Percentiles rank a stretch among this genome's conserved stretches.
phyloP scores from a whole-genome alignment of 176 grass and related monocot genomes.

The Themeda triandra region DNA sequence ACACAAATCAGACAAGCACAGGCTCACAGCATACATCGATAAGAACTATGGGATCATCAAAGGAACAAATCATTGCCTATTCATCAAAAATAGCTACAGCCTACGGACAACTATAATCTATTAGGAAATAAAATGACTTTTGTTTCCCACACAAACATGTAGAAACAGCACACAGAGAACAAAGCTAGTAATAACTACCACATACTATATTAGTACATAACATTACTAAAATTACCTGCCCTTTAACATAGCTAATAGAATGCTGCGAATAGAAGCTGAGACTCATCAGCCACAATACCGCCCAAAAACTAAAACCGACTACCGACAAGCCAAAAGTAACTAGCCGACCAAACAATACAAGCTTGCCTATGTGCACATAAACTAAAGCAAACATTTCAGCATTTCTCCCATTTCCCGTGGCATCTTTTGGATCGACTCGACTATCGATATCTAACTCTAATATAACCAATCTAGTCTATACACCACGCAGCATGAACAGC shows the following conservation, averaged over 20 bases:
- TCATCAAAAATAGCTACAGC: neutral
- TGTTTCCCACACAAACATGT: neutral
- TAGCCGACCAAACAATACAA: neutral
- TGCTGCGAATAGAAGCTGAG: neutral
- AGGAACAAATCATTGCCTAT: neutral
- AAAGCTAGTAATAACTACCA: neutral
- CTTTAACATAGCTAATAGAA: neutral
- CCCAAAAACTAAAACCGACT: neutral
- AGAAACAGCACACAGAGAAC: neutral
- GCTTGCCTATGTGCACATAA: neutral
- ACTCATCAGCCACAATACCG: neutral
- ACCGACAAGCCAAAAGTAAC: neutral
- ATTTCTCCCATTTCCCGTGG: neutral
- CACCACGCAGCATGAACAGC: neutral
- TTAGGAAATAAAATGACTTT: neutral
- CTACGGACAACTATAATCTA: neutral
- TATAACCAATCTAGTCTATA: neutral
- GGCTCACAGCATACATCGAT: neutral
- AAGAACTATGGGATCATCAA: neutral
- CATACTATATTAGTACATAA: neutral
- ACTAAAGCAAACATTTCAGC: constrained; percentile 2
- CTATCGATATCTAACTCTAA: neutral
- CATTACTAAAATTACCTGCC: neutral
- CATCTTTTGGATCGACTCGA: neutral
- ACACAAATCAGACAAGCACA: neutral